These are phyloP conservation scores for Acer negundo DNA, from an alignment of 345 rosid species.

Conservation along the genomic window DNA sequence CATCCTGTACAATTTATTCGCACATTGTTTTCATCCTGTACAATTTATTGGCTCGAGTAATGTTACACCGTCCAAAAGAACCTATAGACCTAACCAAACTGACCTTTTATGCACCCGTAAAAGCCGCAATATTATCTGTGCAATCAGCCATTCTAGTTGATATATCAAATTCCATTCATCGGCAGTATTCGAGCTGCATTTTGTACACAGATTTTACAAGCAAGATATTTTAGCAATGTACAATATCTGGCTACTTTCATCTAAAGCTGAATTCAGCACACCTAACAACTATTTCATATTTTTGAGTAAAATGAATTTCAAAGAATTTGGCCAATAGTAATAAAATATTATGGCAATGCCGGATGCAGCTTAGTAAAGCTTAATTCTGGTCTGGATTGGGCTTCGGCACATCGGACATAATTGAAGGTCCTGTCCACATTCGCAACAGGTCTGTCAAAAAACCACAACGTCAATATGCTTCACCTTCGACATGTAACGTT, in stretches of 20 bases:
- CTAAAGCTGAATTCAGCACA: constrained; percentile 27
- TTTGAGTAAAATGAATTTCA: constrained; percentile 17
- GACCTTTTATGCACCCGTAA: neutral
- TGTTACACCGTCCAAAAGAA: neutral
- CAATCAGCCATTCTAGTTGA: neutral
- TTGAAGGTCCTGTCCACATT: constrained; percentile 73
- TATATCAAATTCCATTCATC: neutral
- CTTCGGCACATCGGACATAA: constrained; percentile 84
- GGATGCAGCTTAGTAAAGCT: constrained; percentile 57
- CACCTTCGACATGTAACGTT: neutral
- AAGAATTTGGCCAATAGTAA: constrained; percentile 17
- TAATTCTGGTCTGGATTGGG: constrained; percentile 72
- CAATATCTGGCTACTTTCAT: constrained; percentile 1
- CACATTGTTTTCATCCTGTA: too few relatives aligned
- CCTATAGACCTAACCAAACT: neutral
- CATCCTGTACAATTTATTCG: too few relatives aligned
- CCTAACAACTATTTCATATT: neutral
- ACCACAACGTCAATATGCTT: neutral
- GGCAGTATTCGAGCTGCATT: neutral
- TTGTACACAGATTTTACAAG: neutral
- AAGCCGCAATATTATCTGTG: neutral
- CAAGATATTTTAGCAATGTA: too few relatives aligned
- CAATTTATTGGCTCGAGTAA: too few relatives aligned
- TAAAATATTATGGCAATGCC: neutral
- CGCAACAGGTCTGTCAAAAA: constrained; percentile 75